Percentiles rank a stretch among this genome's conserved stretches.
Evolutionary conservation across 2,329 filamentous ascomycete genomes (phyloP).

Genomic region (Thermochaetoides dissita): DNA sequence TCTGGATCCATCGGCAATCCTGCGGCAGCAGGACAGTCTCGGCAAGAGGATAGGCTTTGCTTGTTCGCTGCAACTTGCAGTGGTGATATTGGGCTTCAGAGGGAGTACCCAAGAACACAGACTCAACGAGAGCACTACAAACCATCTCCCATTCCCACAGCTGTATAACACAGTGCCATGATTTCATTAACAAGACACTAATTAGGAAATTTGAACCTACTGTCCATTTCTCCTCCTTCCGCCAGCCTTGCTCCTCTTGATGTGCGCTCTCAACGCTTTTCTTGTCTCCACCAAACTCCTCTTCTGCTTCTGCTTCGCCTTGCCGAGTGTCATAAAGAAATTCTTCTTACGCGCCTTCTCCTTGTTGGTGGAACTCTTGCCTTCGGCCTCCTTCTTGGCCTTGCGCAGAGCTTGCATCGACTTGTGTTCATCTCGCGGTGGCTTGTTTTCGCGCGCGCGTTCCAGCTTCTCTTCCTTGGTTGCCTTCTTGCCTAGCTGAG

Average conservation of each 20-base stretch:
- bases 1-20: too few relatives aligned
- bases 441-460: conserved; percentile 69
- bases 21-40: too few relatives aligned
- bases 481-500: conserved; percentile 64
- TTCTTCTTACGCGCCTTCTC: conserved; percentile 98
- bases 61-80: too few relatives aligned
- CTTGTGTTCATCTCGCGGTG: conserved; percentile 66
- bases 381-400: conserved; percentile 73
- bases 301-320: conserved; percentile 93
- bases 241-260: conserved; percentile 70
- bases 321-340: conserved; percentile 93
- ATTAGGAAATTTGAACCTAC: too few relatives aligned
- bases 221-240: conserved; percentile 61
- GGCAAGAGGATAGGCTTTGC: too few relatives aligned
- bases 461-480: conserved; percentile 85
- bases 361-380: conserved; percentile 93
- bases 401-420: conserved; percentile 71
- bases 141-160: too few relatives aligned
- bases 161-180: too few relatives aligned
- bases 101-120: too few relatives aligned
- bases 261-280: conserved; percentile 66
- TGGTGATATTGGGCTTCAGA: too few relatives aligned
- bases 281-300: conserved; percentile 76
- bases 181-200: too few relatives aligned
- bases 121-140: too few relatives aligned